Base-by-base conservation (phyloP, 495 filamentous ascomycete species). In the Geopyxis carbonaria region DNA sequence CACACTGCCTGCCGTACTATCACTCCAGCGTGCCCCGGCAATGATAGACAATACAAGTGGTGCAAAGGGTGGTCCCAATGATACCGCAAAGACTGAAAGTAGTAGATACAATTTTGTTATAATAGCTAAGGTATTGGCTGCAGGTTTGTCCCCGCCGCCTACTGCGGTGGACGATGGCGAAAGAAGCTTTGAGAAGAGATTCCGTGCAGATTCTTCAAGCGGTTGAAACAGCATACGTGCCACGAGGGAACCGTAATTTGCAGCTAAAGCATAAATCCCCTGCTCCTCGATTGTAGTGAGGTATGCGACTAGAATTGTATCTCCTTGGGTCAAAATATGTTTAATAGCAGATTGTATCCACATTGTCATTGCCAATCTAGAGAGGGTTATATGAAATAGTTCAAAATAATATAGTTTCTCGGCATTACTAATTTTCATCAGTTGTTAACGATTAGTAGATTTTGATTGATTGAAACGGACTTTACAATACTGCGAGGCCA, bases 211-310 rank as follows among this genome's bases (percentile, higher is more conserved):
- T 57, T 95, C 91, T 53, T 99, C 89, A 48, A 95, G 71, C 7
- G 89, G 89, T 50, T 94, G 89, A 57, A 99, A 89, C 40, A 99
- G 59, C 40, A 94, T 71, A 9, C 89, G 76, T 2, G 91, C 89
- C 35, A 91, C 58, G 2, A 99, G 70, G 5, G 83, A 78, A 28
- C 91, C 89, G 62, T 99, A 99, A 53, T 94, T 94, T 35, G 80
- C 76, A 21, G 87, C 89, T 2, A 99, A 66, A 0, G 84, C 79
- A 58, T 95, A 99, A 13, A 82, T 75, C n/a, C 89, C 89, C 61
- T 95, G 87, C 8, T 83, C 78, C 25, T 68, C 63, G 4, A 83
- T 66, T 1, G 76, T 71, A 18, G 83, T 74, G 41, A 95, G 62
- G 34, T 71, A 59, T 20, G 78, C 69, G 23, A 99, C 77, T 22